Percentiles rank a stretch among this genome's conserved stretches.
Evolutionary conservation across 139 green algal species (phyloP).

Genomic region (Monoraphidium neglectum): DNA sequence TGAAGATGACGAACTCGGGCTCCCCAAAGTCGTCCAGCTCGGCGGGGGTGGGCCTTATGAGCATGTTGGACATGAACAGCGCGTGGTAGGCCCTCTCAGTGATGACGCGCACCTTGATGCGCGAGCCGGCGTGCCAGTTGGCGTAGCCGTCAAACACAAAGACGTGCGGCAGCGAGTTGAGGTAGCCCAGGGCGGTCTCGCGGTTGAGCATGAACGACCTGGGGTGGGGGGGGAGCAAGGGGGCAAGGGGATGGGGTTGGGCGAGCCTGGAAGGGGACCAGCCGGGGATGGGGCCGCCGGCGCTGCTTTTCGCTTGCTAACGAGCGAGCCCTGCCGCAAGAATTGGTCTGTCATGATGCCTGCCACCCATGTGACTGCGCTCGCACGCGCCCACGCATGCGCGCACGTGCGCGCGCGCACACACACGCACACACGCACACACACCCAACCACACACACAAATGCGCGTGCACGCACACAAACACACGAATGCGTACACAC

Average conservation of each 20-base stretch:
- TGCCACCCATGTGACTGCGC: no score
- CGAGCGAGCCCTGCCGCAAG: no score
- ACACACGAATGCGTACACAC: no score
- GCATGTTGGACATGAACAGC: conserved; percentile 98
- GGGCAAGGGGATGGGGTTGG: neutral
- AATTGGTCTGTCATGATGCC: no score
- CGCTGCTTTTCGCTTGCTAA: no score
- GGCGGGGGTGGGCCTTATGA: conserved; percentile 79
- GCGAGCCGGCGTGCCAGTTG: conserved; percentile 71
- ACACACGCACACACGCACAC: no score
- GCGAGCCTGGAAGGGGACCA: no score
- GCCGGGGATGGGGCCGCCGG: no score
- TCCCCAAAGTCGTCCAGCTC: conserved; percentile 82
- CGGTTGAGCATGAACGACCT: conserved; percentile 84
- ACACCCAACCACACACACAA: no score
- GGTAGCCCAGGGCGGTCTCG: conserved; percentile 86
- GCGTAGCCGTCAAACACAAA: conserved; percentile 88
- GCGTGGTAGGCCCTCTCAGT: conserved; percentile 89
- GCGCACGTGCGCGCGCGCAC: no score
- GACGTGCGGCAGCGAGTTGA: conserved; percentile 85
- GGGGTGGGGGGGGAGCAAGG: neutral
- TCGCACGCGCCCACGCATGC: no score
- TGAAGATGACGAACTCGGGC: conserved; percentile 96
- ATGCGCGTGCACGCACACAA: no score
- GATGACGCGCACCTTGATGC: conserved; percentile 77